Evolutionary conservation across 2,329 filamentous ascomycete species (phyloP).

Genomic region (Stachybotrys elegans): DNA sequence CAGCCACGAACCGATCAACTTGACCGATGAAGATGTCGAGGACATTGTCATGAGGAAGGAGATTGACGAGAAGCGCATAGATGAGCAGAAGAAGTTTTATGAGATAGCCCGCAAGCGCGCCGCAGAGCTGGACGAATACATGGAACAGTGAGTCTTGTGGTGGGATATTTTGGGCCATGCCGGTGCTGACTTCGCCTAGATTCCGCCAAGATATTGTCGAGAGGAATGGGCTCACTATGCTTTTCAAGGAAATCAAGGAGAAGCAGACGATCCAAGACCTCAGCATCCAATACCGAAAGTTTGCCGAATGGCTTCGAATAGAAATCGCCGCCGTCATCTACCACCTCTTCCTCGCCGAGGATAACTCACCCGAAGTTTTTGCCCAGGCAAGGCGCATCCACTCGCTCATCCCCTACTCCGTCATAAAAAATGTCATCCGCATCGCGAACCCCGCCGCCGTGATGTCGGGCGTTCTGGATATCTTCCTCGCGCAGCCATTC

Average conservation of each 20-base stretch:
- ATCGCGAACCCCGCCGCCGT: conserved; percentile 95
- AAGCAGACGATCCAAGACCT: conserved; percentile 85
- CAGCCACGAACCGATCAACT: conserved; percentile 62
- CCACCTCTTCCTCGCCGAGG: conserved; percentile 93
- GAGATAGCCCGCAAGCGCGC: conserved; percentile 89
- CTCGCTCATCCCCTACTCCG: conserved; percentile 84
- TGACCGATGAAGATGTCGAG: conserved; percentile 75
- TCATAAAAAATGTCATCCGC: conserved; percentile 94
- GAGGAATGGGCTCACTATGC: conserved; percentile 77
- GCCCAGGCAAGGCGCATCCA: conserved; percentile 92
- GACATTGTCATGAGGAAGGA: conserved; percentile 77
- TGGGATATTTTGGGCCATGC: not conserved
- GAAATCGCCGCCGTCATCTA: conserved; percentile 96
- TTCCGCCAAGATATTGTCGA: conserved; percentile 65
- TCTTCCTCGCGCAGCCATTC: conserved; percentile 94
- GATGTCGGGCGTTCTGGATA: conserved; percentile 90
- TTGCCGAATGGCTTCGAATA: conserved; percentile 96
- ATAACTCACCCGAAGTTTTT: conserved; percentile 95
- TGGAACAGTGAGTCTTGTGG: conserved; percentile 68
- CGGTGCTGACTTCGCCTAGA: conserved; percentile 26
- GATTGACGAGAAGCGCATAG: conserved; percentile 81
- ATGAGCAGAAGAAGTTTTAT: conserved; percentile 92
- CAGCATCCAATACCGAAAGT: conserved; percentile 94
- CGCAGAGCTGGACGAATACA: conserved; percentile 91
- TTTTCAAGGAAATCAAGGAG: conserved; percentile 89